Evolutionary conservation across 2,329 filamentous ascomycete genomes (phyloP).

Genomic region (Stagonosporopsis vannaccii): DNA sequence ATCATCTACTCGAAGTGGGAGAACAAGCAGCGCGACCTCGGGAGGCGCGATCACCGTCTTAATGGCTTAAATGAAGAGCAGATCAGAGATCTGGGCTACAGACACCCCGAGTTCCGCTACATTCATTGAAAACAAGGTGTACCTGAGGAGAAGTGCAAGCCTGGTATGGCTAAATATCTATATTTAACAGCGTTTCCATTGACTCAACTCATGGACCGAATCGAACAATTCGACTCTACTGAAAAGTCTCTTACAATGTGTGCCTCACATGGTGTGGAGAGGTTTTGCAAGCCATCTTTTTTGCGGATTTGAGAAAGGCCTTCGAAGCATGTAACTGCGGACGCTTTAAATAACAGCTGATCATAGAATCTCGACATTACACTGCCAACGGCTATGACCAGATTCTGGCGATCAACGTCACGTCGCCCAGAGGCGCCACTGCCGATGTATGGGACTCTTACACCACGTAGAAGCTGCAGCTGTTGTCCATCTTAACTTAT

Average conservation of each 20-base stretch:
- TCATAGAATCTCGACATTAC: no score
- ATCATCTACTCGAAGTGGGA: constrained; percentile 63
- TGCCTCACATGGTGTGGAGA: background rate
- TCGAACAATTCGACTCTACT: constrained; percentile 2
- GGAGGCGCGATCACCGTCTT: constrained; percentile 59
- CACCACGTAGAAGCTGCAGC: no score
- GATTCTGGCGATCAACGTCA: no score
- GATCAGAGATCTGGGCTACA: constrained; percentile 59
- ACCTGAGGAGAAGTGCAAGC: background rate
- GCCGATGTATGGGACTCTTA: no score
- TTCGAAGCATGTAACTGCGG: no score
- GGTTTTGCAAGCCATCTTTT: background rate
- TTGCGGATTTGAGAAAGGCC: no score
- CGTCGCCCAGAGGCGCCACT: no score
- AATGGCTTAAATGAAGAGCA: constrained; percentile 58
- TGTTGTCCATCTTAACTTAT: no score
- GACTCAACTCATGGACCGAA: constrained; percentile 19
- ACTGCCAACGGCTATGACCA: no score
- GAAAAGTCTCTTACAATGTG: background rate
- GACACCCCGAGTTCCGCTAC: constrained; percentile 64
- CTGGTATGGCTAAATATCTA: background rate
- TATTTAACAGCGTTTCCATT: constrained; percentile 14
- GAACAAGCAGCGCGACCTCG: constrained; percentile 58
- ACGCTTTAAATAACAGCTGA: no score
- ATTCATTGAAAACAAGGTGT: constrained; percentile 51